These are phyloP conservation scores for Suillus ampliporus DNA, from an alignment of 768 basidiomycete genomes.

Conservation along the genomic window DNA sequence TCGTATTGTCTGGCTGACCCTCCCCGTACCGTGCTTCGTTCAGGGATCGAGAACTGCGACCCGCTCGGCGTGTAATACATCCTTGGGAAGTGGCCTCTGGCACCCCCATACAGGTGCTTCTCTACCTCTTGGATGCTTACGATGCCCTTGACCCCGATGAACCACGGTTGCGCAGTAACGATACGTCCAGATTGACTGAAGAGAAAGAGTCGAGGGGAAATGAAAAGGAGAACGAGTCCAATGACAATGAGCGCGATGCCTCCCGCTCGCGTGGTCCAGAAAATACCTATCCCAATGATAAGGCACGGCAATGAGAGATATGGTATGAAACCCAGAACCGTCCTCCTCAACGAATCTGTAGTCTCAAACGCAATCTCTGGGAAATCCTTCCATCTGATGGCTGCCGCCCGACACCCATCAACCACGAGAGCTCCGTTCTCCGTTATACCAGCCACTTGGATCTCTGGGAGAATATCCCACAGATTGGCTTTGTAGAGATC, in stretches of 20 bases:
- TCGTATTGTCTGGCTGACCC: slow-evolving; percentile 15
- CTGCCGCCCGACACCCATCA: slow-evolving; percentile 24
- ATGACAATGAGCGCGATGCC: slow-evolving; percentile 10
- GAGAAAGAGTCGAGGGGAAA: slow-evolving; percentile 15
- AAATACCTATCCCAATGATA: slow-evolving; percentile 4
- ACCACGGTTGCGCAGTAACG: slow-evolving; percentile 22
- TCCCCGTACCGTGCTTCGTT: slow-evolving; percentile 5
- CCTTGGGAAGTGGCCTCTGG: slow-evolving; percentile 13
- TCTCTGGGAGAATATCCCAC: slow-evolving; percentile 25
- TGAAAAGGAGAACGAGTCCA: slow-evolving; percentile 8
- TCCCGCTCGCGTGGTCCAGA: neutral
- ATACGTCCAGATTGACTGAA: slow-evolving; percentile 25
- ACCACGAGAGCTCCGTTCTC: slow-evolving; percentile 23
- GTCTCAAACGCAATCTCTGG: slow-evolving; percentile 19
- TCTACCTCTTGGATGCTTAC: slow-evolving; percentile 16
- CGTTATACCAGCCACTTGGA: slow-evolving; percentile 25
- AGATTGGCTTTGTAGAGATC: slow-evolving; percentile 22
- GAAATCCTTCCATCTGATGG: slow-evolving; percentile 28
- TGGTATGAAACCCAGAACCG: slow-evolving; percentile 14
- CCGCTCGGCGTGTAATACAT: slow-evolving; percentile 22
- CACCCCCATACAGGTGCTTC: slow-evolving; percentile 21
- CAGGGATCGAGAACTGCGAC: slow-evolving; percentile 16
- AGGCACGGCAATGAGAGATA: slow-evolving; percentile 17
- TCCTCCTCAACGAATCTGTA: slow-evolving; percentile 15
- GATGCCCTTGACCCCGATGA: slow-evolving; percentile 27